Evolutionary conservation across 179 eudicot species (phyloP), one percentile per base, ranked within the genome.

Genomic region (Amaranthus tricolor): DNA sequence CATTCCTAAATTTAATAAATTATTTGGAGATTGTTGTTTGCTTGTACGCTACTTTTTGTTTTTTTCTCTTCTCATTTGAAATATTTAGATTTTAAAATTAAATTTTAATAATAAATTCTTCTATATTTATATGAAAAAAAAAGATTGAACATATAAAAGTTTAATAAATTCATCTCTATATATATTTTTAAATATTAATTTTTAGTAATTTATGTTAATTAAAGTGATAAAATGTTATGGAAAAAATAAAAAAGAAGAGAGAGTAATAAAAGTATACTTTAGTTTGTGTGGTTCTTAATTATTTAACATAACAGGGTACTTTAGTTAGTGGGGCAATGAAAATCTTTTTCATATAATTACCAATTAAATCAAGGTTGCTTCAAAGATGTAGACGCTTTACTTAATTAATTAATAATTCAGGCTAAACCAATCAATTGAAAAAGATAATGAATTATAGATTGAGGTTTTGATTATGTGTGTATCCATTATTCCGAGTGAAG

Each of bases 331-430:
- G 74, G 82, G 43, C 72, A 57, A 31, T 17, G n/a, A 74, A 71
- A n/a, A 62, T 75, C 48, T 75, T 20, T 75, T 66, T 63, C 40
- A 24, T 57, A 70, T 48, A 63, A 65, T 20, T 57, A 7, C 61
- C 54, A 31, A 62, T 53, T 56, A 69, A 79, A 79, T 68, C 70
- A 63, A 57, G 82, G 74, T 75, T 79, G 82, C 74, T 75, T 70
- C 75, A 57, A 24, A 56, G 54, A 62, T 75, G 75, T 60, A 55
- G 58, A 53, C 72, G 20, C 17, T 65, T 68, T 45, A 53, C 21
- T 52, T 62, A 74, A 68, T 69, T 10, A 63, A 56, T 74, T 31
- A 31, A 31, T 31, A 31, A 31, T 31, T 31, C 40, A 31, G 40
- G 40, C 40, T 31, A 31, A 69, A 70, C 75, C 69, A 74, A 79